Conservation (phyloP, 257 asterid species). For the Gentiana dahurica region DNA sequence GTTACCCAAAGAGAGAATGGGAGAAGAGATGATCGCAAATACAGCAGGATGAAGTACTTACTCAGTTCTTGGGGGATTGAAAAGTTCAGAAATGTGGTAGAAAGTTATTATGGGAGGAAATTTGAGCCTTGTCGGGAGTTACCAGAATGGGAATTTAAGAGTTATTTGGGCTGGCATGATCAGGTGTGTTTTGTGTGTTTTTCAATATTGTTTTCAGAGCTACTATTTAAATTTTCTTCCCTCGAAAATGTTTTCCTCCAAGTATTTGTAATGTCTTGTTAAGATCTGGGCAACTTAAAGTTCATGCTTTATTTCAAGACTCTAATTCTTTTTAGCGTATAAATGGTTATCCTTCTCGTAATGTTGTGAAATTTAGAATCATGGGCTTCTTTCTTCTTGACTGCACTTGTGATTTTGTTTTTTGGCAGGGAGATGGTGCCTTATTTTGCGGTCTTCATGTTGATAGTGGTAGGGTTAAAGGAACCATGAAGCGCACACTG, state of each 20-base stretch:
- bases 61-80: slow-evolving; percentile 96
- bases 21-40: slow-evolving; percentile 95
- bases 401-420: not conserved
- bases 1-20: slow-evolving; percentile 93
- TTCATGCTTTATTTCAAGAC: too few species aligned
- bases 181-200: slow-evolving; percentile 52
- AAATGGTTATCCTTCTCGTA: not conserved
- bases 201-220: not conserved
- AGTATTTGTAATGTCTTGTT: too few species aligned
- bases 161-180: slow-evolving; percentile 98
- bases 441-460: slow-evolving; percentile 92
- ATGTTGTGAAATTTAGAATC: not conserved
- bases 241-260: not conserved
- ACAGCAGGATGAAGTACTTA: slow-evolving; percentile 93
- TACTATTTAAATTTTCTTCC: not conserved
- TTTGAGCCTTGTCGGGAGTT: slow-evolving; percentile 67
- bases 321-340: not conserved
- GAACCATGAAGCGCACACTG: slow-evolving; percentile 60
- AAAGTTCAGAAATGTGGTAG: slow-evolving; percentile 75
- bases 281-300: too few species aligned
- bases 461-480: slow-evolving; percentile 84
- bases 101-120: slow-evolving; percentile 80
- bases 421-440: slow-evolving; percentile 77
- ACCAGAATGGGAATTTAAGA: slow-evolving; percentile 94
- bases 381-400: not conserved